These are phyloP conservation scores for Mycena citricolor DNA, from an alignment of 1,284 basidiomycete genomes.

Conservation along the genomic window DNA sequence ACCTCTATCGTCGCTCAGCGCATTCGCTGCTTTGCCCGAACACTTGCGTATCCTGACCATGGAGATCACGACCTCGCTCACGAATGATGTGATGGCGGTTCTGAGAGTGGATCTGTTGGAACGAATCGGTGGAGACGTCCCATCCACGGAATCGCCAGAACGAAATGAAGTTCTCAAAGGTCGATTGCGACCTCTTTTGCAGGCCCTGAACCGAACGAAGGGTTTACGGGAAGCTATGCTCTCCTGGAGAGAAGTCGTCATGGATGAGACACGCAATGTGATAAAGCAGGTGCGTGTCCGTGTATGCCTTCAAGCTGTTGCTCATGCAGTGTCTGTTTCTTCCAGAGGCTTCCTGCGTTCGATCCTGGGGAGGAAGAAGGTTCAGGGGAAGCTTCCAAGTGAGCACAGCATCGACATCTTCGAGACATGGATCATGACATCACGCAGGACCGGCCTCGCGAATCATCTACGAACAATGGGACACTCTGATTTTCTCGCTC, in stretches of 20 bases:
- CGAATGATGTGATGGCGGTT: conserved; percentile 72
- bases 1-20: conserved; percentile 61
- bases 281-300: conserved; percentile 52
- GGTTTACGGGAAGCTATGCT: conserved; percentile 68
- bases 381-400: conserved; percentile 37
- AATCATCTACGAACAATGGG: conserved; percentile 66
- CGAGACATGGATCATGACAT: conserved; percentile 44
- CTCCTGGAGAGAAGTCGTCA: conserved; percentile 78
- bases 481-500: conserved; percentile 67
- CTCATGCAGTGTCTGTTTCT: conserved; percentile 2
- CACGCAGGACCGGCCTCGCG: conserved; percentile 48
- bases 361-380: conserved; percentile 52
- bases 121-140: conserved; percentile 43
- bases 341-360: conserved; percentile 57
- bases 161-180: conserved; percentile 48
- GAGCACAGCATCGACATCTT: conserved; percentile 22
- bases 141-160: conserved; percentile 24
- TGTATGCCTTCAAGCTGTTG: conserved; percentile 1
- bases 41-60: conserved; percentile 65
- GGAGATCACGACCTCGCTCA: conserved; percentile 77
- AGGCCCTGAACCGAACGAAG: conserved; percentile 75
- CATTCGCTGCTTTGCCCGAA: conserved; percentile 69
- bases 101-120: conserved; percentile 69
- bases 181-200: conserved; percentile 67
- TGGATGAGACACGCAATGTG: conserved; percentile 64